A percentile compares a stretch with the other conserved stretches of the same genome.
These are phyloP conservation scores for Eremomyces bilateralis DNA, from an alignment of 495 filamentous ascomycete species.

Conservation along the genomic window DNA sequence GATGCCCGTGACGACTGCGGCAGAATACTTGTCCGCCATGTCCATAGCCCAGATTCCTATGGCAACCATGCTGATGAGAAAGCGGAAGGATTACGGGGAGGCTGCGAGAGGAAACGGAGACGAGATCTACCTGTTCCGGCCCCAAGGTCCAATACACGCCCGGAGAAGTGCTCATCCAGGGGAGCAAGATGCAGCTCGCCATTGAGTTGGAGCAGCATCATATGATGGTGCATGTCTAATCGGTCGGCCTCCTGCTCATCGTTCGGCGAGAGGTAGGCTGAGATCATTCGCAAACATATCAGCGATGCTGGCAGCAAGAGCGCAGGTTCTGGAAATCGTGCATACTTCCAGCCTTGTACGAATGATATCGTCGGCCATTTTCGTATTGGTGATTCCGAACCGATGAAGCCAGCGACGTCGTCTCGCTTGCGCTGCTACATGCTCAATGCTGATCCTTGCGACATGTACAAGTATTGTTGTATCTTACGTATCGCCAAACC, in stretches of 20 bases:
- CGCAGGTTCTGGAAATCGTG: too few relatives aligned
- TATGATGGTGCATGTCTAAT: conserved; percentile 28
- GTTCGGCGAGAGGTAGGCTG: conserved; percentile 34
- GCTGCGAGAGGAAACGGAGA: too few relatives aligned
- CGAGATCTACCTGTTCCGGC: conserved; percentile 11
- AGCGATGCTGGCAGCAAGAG: too few relatives aligned
- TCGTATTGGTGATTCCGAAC: conserved; percentile 28
- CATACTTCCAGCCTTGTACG: conserved; percentile 25
- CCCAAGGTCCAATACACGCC: conserved; percentile 25
- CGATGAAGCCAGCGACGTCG: conserved; percentile 1
- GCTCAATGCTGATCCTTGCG: too few relatives aligned
- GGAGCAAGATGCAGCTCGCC: conserved; percentile 23
- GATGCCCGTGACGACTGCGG: conserved; percentile 9
- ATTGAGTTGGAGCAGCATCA: conserved; percentile 22
- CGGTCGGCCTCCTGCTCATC: conserved; percentile 19
- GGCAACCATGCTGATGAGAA: too few relatives aligned
- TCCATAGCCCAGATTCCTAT: conserved; percentile 7
- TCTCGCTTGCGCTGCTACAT: too few relatives aligned
- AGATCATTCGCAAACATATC: too few relatives aligned
- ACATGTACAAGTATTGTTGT: too few relatives aligned
- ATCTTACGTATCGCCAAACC: too few relatives aligned
- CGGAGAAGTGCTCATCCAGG: conserved; percentile 16
- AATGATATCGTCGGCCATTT: conserved; percentile 34
- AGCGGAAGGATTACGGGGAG: too few relatives aligned
- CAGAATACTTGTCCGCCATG: conserved; percentile 11